Evolutionary conservation across 371 early-diverging fungal genomes (phyloP).

Genomic region (Entomophthora muscae): DNA sequence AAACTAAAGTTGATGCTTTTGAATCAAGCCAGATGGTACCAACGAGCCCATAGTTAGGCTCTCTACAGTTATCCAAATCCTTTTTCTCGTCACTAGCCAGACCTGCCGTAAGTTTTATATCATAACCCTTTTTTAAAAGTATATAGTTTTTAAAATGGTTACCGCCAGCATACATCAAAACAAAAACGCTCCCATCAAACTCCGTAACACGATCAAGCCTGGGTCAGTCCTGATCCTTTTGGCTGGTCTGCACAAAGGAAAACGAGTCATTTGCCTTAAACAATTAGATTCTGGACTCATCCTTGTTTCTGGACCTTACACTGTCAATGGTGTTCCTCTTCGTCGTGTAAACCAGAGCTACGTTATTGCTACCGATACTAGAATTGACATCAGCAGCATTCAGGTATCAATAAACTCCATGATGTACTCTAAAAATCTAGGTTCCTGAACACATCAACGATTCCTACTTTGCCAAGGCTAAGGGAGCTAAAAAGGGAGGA

Average conservation of each 20-base stretch:
- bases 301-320: conserved; percentile 94
- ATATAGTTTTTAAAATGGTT: too few species aligned
- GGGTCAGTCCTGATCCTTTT: conserved; percentile 94
- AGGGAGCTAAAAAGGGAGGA: conserved; percentile 45
- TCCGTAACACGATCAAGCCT: conserved; percentile 84
- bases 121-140: too few species aligned
- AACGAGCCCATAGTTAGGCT: too few species aligned
- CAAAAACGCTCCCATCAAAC: conserved; percentile 38
- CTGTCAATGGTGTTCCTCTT: conserved; percentile 95
- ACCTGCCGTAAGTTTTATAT: too few species aligned
- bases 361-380: conserved; percentile 95
- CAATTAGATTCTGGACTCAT: conserved; percentile 87
- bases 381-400: conserved; percentile 67
- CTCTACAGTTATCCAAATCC: too few species aligned
- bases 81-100: too few species aligned
- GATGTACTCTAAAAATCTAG: conserved; percentile 12
- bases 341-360: conserved; percentile 97
- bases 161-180: too few species aligned
- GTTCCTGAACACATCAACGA: conserved; percentile 72
- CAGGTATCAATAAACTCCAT: conserved; percentile 25
- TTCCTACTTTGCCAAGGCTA: conserved; percentile 75
- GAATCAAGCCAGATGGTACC: too few species aligned
- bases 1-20: too few species aligned
- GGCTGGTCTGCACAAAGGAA: conserved; percentile 93
- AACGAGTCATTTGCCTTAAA: conserved; percentile 97